Conservation (phyloP, 371 early-diverging fungal species). For the Massospora cicadina region DNA sequence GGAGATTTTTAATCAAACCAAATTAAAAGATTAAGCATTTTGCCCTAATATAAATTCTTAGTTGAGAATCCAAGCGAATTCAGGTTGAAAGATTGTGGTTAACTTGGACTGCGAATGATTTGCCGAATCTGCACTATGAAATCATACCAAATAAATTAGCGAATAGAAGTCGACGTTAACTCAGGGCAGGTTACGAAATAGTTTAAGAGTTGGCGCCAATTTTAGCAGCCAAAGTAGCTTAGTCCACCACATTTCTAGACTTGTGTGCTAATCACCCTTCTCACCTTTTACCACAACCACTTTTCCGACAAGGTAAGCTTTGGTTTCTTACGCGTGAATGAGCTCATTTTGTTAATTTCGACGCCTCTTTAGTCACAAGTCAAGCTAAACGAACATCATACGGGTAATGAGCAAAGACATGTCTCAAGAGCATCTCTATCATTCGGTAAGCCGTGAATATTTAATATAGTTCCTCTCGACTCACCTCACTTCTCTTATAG, state of each 20-base stretch:
- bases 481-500: neutral
- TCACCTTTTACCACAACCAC: neutral
- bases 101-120: too few relatives aligned
- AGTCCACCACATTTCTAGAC: neutral
- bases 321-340: neutral
- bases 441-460: neutral
- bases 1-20: too few relatives aligned
- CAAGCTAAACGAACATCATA: neutral
- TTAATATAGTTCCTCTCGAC: neutral
- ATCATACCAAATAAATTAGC: neutral
- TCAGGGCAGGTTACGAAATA: neutral
- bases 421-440: neutral
- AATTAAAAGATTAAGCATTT: too few relatives aligned
- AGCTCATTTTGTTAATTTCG: neutral
- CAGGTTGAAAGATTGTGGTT: too few relatives aligned
- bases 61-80: too few relatives aligned
- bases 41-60: too few relatives aligned
- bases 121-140: neutral
- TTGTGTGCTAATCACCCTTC: neutral
- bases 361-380: neutral
- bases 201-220: neutral
- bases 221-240: neutral
- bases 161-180: neutral
- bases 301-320: neutral
- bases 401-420: neutral